A percentile compares a stretch with the other conserved stretches of the same genome.
Conservation (phyloP, 1,284 basidiomycete genomes). For the Gomphus bonarii region DNA sequence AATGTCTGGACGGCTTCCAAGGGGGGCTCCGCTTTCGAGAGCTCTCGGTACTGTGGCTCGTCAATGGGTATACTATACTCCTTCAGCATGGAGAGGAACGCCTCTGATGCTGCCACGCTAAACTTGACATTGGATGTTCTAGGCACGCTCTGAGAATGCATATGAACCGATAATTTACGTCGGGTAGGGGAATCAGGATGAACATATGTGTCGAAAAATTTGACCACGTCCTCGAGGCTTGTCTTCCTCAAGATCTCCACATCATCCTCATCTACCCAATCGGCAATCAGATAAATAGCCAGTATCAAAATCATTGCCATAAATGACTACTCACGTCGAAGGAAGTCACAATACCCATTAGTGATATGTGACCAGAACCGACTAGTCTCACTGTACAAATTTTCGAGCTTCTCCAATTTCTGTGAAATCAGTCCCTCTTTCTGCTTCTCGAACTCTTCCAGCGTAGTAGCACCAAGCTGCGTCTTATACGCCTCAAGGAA, state of each 20-base stretch:
- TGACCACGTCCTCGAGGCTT: slow-evolving; percentile 71
- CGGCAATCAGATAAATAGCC: slow-evolving; percentile 13
- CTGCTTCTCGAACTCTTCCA: slow-evolving; percentile 56
- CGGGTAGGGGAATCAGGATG: slow-evolving; percentile 63
- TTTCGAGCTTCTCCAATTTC: slow-evolving; percentile 67
- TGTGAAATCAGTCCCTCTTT: slow-evolving; percentile 56
- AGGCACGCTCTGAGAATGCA: slow-evolving; percentile 47
- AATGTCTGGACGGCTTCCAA: slow-evolving; percentile 39
- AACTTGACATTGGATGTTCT: slow-evolving; percentile 47
- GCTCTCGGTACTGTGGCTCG: slow-evolving; percentile 34
- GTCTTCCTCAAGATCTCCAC: slow-evolving; percentile 51
- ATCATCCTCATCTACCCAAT: slow-evolving; percentile 48
- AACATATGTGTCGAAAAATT: slow-evolving; percentile 61
- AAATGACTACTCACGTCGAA: slow-evolving; percentile 38
- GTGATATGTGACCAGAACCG: slow-evolving; percentile 65
- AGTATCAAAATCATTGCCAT: too few relatives aligned
- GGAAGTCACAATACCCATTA: slow-evolving; percentile 72
- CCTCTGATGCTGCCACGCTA: slow-evolving; percentile 54
- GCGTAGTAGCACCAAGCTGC: slow-evolving; percentile 46
- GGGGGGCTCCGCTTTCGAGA: slow-evolving; percentile 37
- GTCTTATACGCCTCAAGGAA: slow-evolving; percentile 70
- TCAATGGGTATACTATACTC: slow-evolving; percentile 43
- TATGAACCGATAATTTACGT: slow-evolving; percentile 75
- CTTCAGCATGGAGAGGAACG: slow-evolving; percentile 48
- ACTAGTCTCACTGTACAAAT: slow-evolving; percentile 50